phyloP scores from a whole-genome alignment of 163 green algal genomes.

The Chlorella variabilis region DNA sequence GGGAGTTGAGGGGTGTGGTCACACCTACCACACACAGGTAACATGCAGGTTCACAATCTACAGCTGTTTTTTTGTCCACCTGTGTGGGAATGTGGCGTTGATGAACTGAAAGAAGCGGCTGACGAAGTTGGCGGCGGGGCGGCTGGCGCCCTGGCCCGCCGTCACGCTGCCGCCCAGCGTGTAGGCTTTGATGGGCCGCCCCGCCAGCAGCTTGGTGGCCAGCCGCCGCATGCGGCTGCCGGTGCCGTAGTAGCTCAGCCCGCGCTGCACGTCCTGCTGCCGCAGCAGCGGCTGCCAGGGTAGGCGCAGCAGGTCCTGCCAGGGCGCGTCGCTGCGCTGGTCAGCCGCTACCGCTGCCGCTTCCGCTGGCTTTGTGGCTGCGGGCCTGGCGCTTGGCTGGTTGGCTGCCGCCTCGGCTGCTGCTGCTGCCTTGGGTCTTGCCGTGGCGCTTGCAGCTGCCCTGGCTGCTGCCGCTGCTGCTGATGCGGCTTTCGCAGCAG shows the following conservation, averaged over 20 bases:
- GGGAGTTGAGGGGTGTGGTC: neutral
- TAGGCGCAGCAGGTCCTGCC: slow-evolving; percentile 9
- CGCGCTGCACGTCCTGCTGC: neutral
- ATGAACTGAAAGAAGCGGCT: slow-evolving; percentile 10
- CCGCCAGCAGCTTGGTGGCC: slow-evolving; percentile 17
- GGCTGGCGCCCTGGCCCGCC: neutral
- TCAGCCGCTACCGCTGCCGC: neutral
- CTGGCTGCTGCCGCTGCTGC: neutral
- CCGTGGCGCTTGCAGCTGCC: too few relatives aligned
- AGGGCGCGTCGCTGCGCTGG: too few relatives aligned
- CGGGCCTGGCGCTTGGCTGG: too few relatives aligned
- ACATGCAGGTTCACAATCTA: neutral
- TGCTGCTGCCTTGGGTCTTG: too few relatives aligned
- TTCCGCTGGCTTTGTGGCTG: too few relatives aligned
- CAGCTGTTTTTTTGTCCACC: neutral
- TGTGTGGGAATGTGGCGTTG: slow-evolving; percentile 8
- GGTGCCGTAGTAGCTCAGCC: slow-evolving; percentile 2
- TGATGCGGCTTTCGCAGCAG: neutral
- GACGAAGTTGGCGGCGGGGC: neutral
- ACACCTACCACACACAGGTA: too few relatives aligned
- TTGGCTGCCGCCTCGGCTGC: too few relatives aligned
- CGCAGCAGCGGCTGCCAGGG: slow-evolving; percentile 1
- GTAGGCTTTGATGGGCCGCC: slow-evolving; percentile 8
- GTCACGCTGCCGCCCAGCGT: slow-evolving; percentile 21
- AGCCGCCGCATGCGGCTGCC: neutral